Evolutionary conservation across 2,329 filamentous ascomycete genomes (phyloP).

Genomic region (Fusarium devonianum): DNA sequence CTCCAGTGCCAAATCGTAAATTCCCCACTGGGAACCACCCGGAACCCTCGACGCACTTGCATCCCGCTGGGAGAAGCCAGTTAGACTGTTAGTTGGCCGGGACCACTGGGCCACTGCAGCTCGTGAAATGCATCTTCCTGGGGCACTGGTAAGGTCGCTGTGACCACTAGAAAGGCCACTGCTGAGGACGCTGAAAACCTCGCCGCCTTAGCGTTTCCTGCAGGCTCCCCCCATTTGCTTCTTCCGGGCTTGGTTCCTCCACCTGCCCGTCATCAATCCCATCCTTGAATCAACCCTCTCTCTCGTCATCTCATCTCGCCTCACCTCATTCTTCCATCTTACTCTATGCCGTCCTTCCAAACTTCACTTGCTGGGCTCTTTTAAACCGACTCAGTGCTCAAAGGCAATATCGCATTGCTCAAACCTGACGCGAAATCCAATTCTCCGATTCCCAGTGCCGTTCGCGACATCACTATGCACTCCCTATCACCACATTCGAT

Average conservation of each 20-base stretch:
- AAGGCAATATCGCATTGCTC: neutral
- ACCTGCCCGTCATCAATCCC: slow-evolving; percentile 35
- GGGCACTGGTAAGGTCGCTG: slow-evolving; percentile 23
- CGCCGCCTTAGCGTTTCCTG: slow-evolving; percentile 27
- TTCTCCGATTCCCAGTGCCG: slow-evolving; percentile 12
- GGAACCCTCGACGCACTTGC: slow-evolving; percentile 24
- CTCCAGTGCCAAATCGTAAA: slow-evolving; percentile 25
- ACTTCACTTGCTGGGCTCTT: slow-evolving; percentile 4
- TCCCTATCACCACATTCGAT: slow-evolving; percentile 29
- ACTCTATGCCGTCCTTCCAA: slow-evolving; percentile 10
- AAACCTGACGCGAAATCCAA: slow-evolving; percentile 8
- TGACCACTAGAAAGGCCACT: too few relatives aligned
- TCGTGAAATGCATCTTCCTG: slow-evolving; percentile 33
- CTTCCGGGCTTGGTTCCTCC: slow-evolving; percentile 33
- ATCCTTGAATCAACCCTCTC: slow-evolving; percentile 16
- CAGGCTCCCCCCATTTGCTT: slow-evolving; percentile 24
- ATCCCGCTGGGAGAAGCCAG: slow-evolving; percentile 20
- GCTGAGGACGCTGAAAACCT: slow-evolving; percentile 32
- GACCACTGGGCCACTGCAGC: slow-evolving; percentile 31
- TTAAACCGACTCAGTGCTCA: too few relatives aligned
- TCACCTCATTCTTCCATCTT: slow-evolving; percentile 9
- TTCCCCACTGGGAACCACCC: slow-evolving; percentile 20
- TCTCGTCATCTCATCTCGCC: slow-evolving; percentile 28
- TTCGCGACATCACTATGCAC: slow-evolving; percentile 33
- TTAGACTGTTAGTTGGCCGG: slow-evolving; percentile 16